Percentiles rank a stretch among this genome's conserved stretches.
phyloP scores from a whole-genome alignment of 163 green algal species.

The Scenedesmus sp. region DNA sequence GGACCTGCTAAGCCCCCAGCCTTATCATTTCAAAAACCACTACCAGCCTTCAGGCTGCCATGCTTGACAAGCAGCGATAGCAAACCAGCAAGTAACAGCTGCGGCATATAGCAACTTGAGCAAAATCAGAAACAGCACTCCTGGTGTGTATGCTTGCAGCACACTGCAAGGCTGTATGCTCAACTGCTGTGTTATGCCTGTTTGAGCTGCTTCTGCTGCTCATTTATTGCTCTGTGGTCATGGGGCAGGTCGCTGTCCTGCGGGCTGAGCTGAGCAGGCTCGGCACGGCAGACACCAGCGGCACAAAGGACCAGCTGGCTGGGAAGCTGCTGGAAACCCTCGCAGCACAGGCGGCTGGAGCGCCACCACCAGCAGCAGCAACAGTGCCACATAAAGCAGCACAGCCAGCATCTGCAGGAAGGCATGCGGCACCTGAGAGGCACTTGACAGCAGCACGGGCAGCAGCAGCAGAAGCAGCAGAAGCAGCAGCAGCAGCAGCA shows the following conservation, averaged over 20 bases:
- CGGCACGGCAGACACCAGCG: slow-evolving; percentile 1
- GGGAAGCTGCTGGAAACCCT: slow-evolving; percentile 1
- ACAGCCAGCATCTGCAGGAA: slow-evolving; percentile 25
- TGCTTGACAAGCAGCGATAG: no score
- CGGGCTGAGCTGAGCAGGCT: slow-evolving; percentile 28
- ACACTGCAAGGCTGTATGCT: neutral
- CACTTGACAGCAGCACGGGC: neutral
- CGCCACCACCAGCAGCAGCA: neutral
- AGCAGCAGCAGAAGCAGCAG: slow-evolving; percentile 17
- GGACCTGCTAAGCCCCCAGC: no score
- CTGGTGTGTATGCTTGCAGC: neutral
- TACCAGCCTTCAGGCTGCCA: neutral
- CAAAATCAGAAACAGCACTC: neutral
- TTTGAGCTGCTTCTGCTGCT: neutral
- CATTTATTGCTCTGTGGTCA: neutral
- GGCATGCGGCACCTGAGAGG: no score
- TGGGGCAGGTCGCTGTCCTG: slow-evolving; percentile 29
- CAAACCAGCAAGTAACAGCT: neutral
- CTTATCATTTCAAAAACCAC: no score
- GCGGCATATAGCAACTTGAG: neutral
- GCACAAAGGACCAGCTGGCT: slow-evolving; percentile 20
- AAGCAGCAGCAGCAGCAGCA: slow-evolving; percentile 14
- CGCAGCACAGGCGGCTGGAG: neutral
- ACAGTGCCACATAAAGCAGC: neutral
- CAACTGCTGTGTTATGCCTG: neutral